Evolutionary conservation across 352 stramenopile genomes (phyloP).

Genomic region (Phytophthora vignae): DNA sequence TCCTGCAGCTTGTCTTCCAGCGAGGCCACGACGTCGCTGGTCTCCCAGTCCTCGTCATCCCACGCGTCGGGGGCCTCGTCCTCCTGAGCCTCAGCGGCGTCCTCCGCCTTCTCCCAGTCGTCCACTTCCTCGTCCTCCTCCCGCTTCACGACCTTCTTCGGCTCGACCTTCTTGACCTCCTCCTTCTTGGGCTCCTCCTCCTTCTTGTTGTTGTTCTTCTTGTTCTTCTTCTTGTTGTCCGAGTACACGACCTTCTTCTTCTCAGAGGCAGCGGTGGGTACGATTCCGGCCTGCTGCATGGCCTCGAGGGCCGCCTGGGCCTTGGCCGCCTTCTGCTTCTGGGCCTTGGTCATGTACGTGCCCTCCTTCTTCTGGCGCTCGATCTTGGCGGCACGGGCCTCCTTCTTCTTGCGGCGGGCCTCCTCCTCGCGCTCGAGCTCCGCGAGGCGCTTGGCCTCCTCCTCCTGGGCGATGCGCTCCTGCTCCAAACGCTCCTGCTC

Average conservation of each 20-base stretch:
- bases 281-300: constrained; percentile 93
- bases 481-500: constrained; percentile 67
- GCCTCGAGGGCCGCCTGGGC: constrained; percentile 91
- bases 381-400: constrained; percentile 87
- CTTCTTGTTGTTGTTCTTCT: constrained; percentile 58
- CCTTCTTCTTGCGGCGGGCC: constrained; percentile 81
- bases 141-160: constrained; percentile 40
- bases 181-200: constrained; percentile 40
- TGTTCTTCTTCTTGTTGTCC: constrained; percentile 90
- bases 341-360: constrained; percentile 99
- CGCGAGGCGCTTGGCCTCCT: constrained; percentile 61
- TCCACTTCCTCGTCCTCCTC: constrained; percentile 81
- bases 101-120: constrained; percentile 66
- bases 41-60: constrained; percentile 89
- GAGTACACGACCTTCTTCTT: constrained; percentile 94
- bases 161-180: constrained; percentile 43
- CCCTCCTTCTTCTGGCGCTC: constrained; percentile 96
- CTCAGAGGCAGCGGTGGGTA: constrained; percentile 70
- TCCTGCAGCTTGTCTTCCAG: constrained; percentile 83
- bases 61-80: constrained; percentile 79
- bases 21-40: constrained; percentile 76
- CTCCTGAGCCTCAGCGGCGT: constrained; percentile 50
- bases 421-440: constrained; percentile 68
- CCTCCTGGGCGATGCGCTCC: constrained; percentile 71
- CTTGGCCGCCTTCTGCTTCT: constrained; percentile 94